A percentile compares a stretch with the other conserved stretches of the same genome.
phyloP scores from a whole-genome alignment of 139 green algal genomes.

The Cymbomonas tetramitiformis region DNA sequence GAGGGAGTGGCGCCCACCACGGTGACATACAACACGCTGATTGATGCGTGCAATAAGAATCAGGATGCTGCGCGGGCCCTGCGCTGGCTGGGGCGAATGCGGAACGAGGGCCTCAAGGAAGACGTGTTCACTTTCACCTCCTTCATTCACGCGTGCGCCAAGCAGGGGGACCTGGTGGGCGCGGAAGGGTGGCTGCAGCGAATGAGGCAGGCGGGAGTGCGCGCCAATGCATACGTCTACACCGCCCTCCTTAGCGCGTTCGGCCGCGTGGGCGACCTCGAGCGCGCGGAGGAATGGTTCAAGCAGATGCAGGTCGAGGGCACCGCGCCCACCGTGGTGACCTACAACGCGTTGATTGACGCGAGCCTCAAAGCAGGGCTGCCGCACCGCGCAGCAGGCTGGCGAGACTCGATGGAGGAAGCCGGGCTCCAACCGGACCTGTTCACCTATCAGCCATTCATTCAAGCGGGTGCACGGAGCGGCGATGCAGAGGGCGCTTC shows the following conservation, averaged over 20 bases:
- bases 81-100: constrained; percentile 4
- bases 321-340: not conserved
- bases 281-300: constrained; percentile 4
- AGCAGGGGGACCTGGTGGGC: not conserved
- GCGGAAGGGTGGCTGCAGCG: not conserved
- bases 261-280: constrained; percentile 1
- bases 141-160: constrained; percentile 4
- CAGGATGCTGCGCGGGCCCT: too few relatives aligned
- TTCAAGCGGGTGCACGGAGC: not conserved
- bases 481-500: not conserved
- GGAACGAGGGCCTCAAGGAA: not conserved
- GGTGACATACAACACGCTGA: constrained; percentile 36
- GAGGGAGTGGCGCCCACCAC: constrained; percentile 22
- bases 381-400: not conserved
- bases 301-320: not conserved
- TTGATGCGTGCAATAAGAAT: constrained; percentile 33
- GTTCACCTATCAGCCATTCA: not conserved
- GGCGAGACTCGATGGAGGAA: not conserved
- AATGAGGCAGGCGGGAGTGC: not conserved
- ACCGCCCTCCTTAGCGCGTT: constrained; percentile 4
- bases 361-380: not conserved
- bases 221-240: not conserved
- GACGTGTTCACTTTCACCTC: constrained; percentile 4
- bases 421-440: not conserved
- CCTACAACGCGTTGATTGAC: constrained; percentile 33